A percentile compares a stretch with the other conserved stretches of the same genome.
Conservation (phyloP, 805 yeast species). For the Kluyveromyces starmeri region DNA sequence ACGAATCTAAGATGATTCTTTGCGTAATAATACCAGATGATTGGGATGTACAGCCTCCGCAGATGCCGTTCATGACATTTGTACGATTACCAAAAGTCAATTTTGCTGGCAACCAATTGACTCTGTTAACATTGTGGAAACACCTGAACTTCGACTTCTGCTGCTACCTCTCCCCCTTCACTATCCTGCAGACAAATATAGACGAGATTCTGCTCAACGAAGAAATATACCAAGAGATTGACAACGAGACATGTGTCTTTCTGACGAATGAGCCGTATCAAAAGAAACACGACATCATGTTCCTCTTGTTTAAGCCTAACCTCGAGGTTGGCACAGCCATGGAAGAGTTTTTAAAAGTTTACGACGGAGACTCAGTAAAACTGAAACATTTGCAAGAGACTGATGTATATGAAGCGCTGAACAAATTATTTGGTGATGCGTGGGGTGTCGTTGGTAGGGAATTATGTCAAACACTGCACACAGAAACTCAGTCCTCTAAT, state of each 20-base stretch:
- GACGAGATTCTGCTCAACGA: constrained; percentile 23
- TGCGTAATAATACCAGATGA: constrained; percentile 9
- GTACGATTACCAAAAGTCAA: neutral
- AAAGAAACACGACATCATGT: constrained; percentile 6
- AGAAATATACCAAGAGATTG: constrained; percentile 24
- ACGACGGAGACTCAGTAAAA: constrained; percentile 14
- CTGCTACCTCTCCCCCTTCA: constrained; percentile 26
- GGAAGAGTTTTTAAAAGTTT: constrained; percentile 26
- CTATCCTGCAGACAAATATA: constrained; percentile 22
- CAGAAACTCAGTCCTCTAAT: neutral
- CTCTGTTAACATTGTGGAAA: constrained; percentile 2
- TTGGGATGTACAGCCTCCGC: constrained; percentile 13
- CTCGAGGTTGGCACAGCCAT: constrained; percentile 26
- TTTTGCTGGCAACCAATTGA: neutral
- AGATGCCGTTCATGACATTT: constrained; percentile 2
- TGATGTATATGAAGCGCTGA: constrained; percentile 16
- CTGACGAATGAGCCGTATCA: constrained; percentile 16
- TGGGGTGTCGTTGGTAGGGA: constrained; percentile 19
- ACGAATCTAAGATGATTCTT: constrained; percentile 3
- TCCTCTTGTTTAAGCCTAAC: constrained; percentile 21
- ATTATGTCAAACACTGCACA: constrained; percentile 5
- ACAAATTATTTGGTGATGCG: constrained; percentile 23
- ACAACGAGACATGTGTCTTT: constrained; percentile 29
- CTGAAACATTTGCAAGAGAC: constrained; percentile 12
- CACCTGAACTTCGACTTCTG: constrained; percentile 16